Conservation (phyloP, 768 basidiomycete species). For the Coprinellus aureogranulatus region DNA sequence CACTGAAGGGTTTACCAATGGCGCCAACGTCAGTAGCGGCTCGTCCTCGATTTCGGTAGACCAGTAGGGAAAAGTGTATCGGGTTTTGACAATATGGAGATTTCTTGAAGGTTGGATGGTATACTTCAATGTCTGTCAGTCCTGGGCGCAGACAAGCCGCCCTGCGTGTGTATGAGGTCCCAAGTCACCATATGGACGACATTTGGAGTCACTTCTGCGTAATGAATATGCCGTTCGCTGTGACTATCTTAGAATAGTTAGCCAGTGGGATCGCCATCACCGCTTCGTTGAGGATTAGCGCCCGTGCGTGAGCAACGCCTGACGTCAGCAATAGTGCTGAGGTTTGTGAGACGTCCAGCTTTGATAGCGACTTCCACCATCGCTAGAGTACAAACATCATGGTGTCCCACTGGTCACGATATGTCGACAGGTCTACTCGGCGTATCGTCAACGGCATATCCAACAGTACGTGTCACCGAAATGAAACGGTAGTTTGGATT, state of each 20-base stretch:
- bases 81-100: too few relatives aligned
- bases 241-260: too few relatives aligned
- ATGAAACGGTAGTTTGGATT: too few relatives aligned
- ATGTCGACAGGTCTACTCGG: constrained; percentile 38
- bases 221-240: too few relatives aligned
- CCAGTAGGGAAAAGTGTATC: too few relatives aligned
- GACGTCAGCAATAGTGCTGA: constrained; percentile 12
- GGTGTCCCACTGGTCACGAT: constrained; percentile 33
- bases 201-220: too few relatives aligned
- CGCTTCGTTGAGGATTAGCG: background rate
- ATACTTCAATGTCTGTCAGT: too few relatives aligned
- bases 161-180: too few relatives aligned
- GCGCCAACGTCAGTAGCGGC: constrained; percentile 25
- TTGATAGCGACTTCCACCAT: background rate
- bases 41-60: constrained; percentile 14
- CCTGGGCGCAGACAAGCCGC: too few relatives aligned
- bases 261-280: too few relatives aligned
- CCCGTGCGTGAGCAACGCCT: constrained; percentile 2
- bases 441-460: constrained; percentile 31
- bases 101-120: too few relatives aligned
- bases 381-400: constrained; percentile 22
- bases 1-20: constrained; percentile 35
- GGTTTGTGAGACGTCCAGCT: background rate
- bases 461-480: constrained; percentile 36
- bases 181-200: too few relatives aligned